A percentile compares a stretch with the other conserved stretches of the same genome.
These are phyloP conservation scores for Dendrocalamus sinicus DNA, from an alignment of 176 grass and related monocot species.

Conservation along the genomic window DNA sequence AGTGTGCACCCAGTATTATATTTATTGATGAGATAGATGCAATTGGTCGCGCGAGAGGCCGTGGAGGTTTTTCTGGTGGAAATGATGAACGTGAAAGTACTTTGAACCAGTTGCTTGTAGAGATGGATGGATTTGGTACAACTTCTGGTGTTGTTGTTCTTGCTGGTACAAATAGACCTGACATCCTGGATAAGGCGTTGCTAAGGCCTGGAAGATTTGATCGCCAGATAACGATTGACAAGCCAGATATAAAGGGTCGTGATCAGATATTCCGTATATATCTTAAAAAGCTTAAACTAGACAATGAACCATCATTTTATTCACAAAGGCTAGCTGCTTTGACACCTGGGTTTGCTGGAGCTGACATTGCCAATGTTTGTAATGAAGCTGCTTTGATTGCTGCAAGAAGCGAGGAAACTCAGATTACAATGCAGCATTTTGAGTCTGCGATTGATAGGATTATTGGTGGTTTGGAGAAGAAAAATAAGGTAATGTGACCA, in stretches of 20 bases:
- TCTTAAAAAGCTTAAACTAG: conserved; percentile 92
- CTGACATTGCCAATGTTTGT: conserved; percentile 97
- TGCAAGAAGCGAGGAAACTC: conserved; percentile 64
- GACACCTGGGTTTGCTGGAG: conserved; percentile 97
- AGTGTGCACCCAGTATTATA: conserved; percentile 78
- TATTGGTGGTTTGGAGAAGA: conserved; percentile 97
- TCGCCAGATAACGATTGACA: conserved; percentile 94
- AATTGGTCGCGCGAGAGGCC: conserved; percentile 74
- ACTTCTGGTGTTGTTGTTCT: conserved; percentile 80
- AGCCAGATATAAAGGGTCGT: conserved; percentile 94
- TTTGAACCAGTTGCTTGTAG: conserved; percentile 82
- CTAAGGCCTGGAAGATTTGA: conserved; percentile 96
- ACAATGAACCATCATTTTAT: conserved; percentile 84
- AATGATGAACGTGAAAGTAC: conserved; percentile 89
- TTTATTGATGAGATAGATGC: conserved; percentile 93
- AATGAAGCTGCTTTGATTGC: conserved; percentile 98
- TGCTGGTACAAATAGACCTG: conserved; percentile 92
- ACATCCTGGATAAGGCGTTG: conserved; percentile 91
- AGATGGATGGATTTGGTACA: conserved; percentile 86
- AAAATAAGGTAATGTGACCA: conserved; percentile 76
- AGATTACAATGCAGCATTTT: conserved; percentile 89
- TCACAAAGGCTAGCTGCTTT: conserved; percentile 91
- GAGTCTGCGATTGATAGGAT: conserved; percentile 93
- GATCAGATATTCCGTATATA: conserved; percentile 97
- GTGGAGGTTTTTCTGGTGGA: conserved; percentile 64